Evolutionary conservation across 805 yeast genomes (phyloP).

Genomic region (Saccharomycopsis javanensis): DNA sequence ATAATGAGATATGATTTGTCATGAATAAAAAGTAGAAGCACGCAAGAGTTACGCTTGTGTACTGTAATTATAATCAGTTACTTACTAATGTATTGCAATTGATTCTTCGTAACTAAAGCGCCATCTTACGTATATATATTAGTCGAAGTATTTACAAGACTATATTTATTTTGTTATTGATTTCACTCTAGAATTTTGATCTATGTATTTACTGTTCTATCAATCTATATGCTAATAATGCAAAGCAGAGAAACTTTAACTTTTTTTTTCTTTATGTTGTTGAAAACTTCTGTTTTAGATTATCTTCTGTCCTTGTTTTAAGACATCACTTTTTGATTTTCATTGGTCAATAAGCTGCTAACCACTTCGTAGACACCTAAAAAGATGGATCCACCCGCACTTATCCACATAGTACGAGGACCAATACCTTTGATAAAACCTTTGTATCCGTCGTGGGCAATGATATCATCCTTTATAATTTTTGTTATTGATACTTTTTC

Average conservation of each 20-base stretch:
- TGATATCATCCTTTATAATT: constrained; percentile 40
- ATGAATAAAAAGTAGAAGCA: too few relatives aligned
- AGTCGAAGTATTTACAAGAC: not conserved
- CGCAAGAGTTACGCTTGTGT: too few relatives aligned
- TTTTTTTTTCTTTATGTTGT: not conserved
- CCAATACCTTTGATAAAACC: constrained; percentile 82
- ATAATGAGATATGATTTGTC: too few relatives aligned
- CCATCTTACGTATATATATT: too few relatives aligned
- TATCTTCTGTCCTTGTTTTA: too few relatives aligned
- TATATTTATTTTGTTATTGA: not conserved
- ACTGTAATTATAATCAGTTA: too few relatives aligned
- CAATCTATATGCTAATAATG: not conserved
- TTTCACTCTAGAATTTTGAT: not conserved
- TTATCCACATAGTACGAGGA: constrained; percentile 95
- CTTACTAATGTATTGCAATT: too few relatives aligned
- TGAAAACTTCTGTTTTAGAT: too few relatives aligned
- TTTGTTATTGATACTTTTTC: constrained; percentile 35
- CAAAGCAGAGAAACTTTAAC: not conserved
- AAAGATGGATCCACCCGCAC: constrained; percentile 97
- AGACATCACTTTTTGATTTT: not conserved
- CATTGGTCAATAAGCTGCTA: not conserved
- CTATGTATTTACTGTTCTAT: not conserved
- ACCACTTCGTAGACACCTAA: constrained; percentile 85
- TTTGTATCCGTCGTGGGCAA: constrained; percentile 60
- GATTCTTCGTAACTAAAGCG: too few relatives aligned